Evolutionary conservation across 31 red algal genomes (phyloP), one percentile per base, ranked within the genome.

Genomic region (Porphyra umbilicalis): DNA sequence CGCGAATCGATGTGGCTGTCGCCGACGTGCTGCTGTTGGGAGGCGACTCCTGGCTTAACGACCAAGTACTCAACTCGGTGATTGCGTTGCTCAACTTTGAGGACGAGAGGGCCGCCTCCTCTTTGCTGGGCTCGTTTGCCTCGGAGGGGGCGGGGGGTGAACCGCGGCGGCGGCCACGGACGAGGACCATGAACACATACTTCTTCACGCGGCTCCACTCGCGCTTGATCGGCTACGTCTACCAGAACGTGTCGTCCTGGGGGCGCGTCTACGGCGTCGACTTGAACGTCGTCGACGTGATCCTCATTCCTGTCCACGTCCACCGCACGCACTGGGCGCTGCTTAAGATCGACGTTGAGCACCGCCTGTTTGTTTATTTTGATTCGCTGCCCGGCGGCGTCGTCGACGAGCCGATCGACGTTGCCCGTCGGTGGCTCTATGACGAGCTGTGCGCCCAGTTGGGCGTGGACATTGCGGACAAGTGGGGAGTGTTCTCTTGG

Each of bases 321-420:
- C 44, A 76, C 33, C 87, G 90, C 8, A 75, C 57, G 35, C 92
- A 95, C 35, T 95, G 92, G 92, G 88, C 90, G 9, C 88, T 95
- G 31, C 81, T 71, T 0, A 88, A 46, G 7, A 87, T 95, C 40
- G 88, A 95, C 46, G 29, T 90, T 31, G 39, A 79, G 14, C 32
- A 35, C 9, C 75, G 80, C 44, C 35, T 80, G 39, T 87, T 95
- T 67, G 42, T 82, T 1, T 90, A 87, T 37, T 76, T 90, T 11
- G 91, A 94, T 68, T 89, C 91, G 37, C 81, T 85, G 67, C 78
- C 35, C 46, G 68, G 87, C 1, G 75, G 81, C 16, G 87, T 89
- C 42, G 30, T 44, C 9, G 46, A 37, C 29, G 38, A 76, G 9
- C 74, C 78, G 29, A 57, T 90, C 30, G 36, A 57, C 9, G 81